These are phyloP conservation scores for Gyromitra esculenta DNA, from an alignment of 2,329 filamentous ascomycete species.

Conservation along the genomic window DNA sequence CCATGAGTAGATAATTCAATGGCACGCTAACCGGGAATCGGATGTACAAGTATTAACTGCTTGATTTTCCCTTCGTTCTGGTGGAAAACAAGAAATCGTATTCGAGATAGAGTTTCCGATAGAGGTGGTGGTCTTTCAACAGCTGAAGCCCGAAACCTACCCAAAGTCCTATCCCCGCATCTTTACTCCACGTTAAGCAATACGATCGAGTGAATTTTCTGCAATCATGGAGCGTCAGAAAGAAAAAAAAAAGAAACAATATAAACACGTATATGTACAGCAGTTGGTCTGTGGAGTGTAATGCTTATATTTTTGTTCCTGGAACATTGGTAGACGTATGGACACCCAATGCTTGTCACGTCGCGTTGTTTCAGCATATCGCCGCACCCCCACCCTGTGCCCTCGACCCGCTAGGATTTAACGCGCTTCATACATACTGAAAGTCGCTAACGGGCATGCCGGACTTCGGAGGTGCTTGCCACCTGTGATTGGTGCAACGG, in stretches of 20 bases:
- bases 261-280: conserved; percentile 11
- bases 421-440: neutral
- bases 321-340: neutral
- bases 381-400: conserved; percentile 21
- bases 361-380: conserved; percentile 16
- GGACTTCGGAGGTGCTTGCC: conserved; percentile 27
- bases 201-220: neutral
- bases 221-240: conserved; percentile 3
- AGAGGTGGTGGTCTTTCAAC: neutral
- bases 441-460: conserved; percentile 26
- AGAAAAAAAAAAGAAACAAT: neutral
- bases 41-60: neutral
- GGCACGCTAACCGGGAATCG: neutral
- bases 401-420: conserved; percentile 16
- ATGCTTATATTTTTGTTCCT: conserved; percentile 9
- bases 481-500: conserved; percentile 16
- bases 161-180: conserved; percentile 33
- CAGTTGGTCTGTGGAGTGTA: conserved; percentile 2
- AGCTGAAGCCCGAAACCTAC: neutral
- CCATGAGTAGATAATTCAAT: conserved; percentile 10
- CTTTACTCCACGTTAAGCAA: conserved; percentile 12
- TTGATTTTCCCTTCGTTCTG: neutral
- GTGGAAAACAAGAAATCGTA: conserved; percentile 3
- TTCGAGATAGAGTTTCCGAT: neutral
- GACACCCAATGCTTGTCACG: conserved; percentile 5